A percentile compares a stretch with the other conserved stretches of the same genome.
phyloP scores from a whole-genome alignment of 176 grass and related monocot genomes.

The Alloteropsis semialata region DNA sequence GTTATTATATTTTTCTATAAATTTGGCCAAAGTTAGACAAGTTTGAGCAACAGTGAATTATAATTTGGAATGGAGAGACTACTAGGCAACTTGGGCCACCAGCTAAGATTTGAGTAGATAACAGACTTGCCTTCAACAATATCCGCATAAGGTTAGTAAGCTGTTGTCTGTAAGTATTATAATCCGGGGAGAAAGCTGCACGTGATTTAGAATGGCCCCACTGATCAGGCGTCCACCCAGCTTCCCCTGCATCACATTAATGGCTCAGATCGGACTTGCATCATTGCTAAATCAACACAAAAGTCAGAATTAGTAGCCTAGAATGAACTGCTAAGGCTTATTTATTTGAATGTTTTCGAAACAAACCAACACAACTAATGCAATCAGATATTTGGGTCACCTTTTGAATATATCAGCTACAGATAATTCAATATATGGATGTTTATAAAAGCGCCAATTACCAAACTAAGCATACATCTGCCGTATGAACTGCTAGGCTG shows the following conservation, averaged over 20 bases:
- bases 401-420: neutral
- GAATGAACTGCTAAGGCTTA: neutral
- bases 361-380: neutral
- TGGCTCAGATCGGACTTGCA: constrained; percentile 10
- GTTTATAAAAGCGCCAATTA: neutral
- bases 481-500: neutral
- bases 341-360: neutral
- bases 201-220: constrained; percentile 96
- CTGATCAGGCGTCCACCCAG: constrained; percentile 94
- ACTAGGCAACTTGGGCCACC: neutral
- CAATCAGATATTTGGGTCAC: neutral
- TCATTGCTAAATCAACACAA: constrained; percentile 6
- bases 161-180: constrained; percentile 69
- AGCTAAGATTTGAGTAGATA: constrained; percentile 30
- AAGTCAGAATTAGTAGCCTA: neutral
- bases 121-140: constrained; percentile 75
- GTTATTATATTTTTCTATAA: no score
- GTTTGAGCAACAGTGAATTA: no score
- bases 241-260: constrained; percentile 67
- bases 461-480: neutral
- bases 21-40: no score
- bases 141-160: constrained; percentile 67
- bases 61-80: no score
- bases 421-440: constrained; percentile 14
- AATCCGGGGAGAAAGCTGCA: constrained; percentile 62